Evolutionary conservation across 2,329 filamentous ascomycete species (phyloP), one percentile per base, ranked within the genome.

Genomic region (Penicillium polonicum): DNA sequence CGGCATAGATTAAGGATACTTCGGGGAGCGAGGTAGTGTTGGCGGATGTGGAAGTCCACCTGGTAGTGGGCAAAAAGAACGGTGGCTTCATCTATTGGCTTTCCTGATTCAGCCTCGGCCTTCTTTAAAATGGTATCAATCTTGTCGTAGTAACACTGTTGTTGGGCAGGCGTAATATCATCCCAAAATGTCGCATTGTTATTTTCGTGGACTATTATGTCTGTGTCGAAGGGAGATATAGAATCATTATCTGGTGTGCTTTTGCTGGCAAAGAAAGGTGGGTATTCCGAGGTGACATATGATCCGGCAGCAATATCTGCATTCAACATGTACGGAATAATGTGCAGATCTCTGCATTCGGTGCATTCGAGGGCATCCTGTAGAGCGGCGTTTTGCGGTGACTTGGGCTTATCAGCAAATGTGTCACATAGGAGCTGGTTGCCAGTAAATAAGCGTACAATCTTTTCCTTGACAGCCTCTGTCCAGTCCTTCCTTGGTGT

Each of bases 41-140:
- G 65, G 15, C 69, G 68, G 21, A 74, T 67, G 48, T 74, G 72
- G n/a, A 63, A 70, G 42, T 73, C 71, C 4, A 72, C 61, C 17
- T 62, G 61, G 42, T 73, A 74, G 35, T 66, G 66, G 3, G 71
- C 70, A 35, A 69, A 68, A 1, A 63, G 49, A 4, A 64, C 52
- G 23, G 64, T 52, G 6, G 55, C 27, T 36, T 65, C 53, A 29
- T 65, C 55, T 1, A 63, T 48, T 21, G 52, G 25, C 21, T 48
- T 27, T 19, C 46, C 31, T 15, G 12, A 44, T 9, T 43, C 21
- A 2, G 9, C 23, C 23, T 44, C 46, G 4, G 46, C n/a, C 12
- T 43, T 51, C 2, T 61, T 57, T 12, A 69, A 49, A 17, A 54
- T 55, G 31, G 49, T 39, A 19, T 64, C 66, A 19, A 68, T 60